Evolutionary conservation across 441 rosid genomes (phyloP), one percentile per base, ranked within the genome.

Genomic region (Geranium incanum): DNA sequence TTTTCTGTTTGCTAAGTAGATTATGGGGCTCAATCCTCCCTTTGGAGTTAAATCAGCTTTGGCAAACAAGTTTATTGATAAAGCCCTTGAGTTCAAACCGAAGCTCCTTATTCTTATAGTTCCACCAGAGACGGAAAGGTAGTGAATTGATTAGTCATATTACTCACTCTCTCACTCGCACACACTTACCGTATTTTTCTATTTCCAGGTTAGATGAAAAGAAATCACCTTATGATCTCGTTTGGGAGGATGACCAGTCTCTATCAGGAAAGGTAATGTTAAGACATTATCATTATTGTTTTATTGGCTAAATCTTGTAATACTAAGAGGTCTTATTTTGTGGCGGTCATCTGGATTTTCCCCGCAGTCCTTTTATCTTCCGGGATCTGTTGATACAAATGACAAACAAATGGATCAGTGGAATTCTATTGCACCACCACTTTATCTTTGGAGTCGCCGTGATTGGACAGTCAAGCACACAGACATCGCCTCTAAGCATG

Each of bases 1-100:
- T 21, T 23, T 67, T 68, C 67, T 71, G 12, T 50, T 50, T 50
- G 59, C 0, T 72, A 79, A 66, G 70, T 80, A 94, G 99, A 86
- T 94, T 74, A 88, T 92, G 96, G 97, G 99, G 75, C 74, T 92
- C 74, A 94, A 94, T 81, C 99, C 99, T 74, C 99, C 99, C 48
- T 94, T 94, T 79, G 99, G 99, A 70, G 79, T 86, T 72, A 85
- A 85, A 74, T 91, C 88, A 68, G 79, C 82, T 75, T 84, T 82
- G 79, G 98, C 97, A 21, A 89, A 94, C 84, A 80, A 80, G 85
- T 89, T 94, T 70, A 85, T 94, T 59, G 71, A 86, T 15, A 86
- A 88, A 83, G 97, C 97, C 75, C 97, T 94, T 66, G 81, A 89
- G 72, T 94, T 94, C 79, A 83, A 83, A 63, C 99, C 99, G 43